phyloP scores from a whole-genome alignment of 2,329 filamentous ascomycete genomes.

The Talaromyces marneffei region DNA sequence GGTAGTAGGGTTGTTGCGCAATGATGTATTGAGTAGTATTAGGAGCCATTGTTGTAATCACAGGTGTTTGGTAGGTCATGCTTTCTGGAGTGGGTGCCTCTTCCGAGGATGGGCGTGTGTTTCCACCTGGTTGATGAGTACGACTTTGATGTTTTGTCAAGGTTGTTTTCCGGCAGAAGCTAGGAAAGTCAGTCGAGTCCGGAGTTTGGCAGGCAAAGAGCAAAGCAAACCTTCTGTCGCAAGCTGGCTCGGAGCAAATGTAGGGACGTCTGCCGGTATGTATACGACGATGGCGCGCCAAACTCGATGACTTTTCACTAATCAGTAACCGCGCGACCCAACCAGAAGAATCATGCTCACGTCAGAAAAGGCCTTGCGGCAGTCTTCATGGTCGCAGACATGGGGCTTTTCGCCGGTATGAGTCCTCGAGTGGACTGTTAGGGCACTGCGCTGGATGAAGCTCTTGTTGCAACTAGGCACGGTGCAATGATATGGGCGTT shows the following conservation, averaged over 20 bases:
- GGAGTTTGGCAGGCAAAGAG: neutral
- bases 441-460: constrained; percentile 44
- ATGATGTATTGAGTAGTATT: constrained; percentile 31
- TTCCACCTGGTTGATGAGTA: constrained; percentile 31
- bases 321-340: constrained; percentile 9
- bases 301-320: constrained; percentile 31
- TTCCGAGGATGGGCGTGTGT: constrained; percentile 32
- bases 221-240: constrained; percentile 32
- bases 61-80: constrained; percentile 29
- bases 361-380: constrained; percentile 41
- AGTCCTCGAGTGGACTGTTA: constrained; percentile 43
- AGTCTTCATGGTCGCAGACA: constrained; percentile 39
- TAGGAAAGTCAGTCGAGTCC: constrained; percentile 14
- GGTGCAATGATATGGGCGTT: constrained; percentile 43
- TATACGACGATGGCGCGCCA: constrained; percentile 37
- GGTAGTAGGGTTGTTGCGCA: constrained; percentile 32
- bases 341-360: constrained; percentile 24
- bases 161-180: constrained; percentile 39
- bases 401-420: constrained; percentile 43
- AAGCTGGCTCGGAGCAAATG: constrained; percentile 36
- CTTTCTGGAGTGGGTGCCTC: constrained; percentile 30
- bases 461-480: constrained; percentile 43
- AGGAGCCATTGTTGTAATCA: constrained; percentile 26
- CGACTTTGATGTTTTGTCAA: constrained; percentile 38
- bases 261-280: constrained; percentile 38